A percentile compares a stretch with the other conserved stretches of the same genome.
phyloP scores from a whole-genome alignment of 768 basidiomycete species.

The Zangia roseola region DNA sequence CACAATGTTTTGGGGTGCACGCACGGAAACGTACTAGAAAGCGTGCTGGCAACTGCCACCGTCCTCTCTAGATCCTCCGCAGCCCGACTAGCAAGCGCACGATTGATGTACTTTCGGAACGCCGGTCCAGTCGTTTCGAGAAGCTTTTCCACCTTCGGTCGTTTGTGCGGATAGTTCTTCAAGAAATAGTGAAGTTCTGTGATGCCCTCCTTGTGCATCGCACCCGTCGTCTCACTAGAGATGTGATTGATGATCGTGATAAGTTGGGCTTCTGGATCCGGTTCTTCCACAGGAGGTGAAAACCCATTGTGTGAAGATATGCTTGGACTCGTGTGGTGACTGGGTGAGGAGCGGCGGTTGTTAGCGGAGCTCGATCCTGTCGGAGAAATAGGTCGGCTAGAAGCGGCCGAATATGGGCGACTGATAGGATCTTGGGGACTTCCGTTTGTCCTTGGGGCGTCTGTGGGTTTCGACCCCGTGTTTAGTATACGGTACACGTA shows the following conservation, averaged over 20 bases:
- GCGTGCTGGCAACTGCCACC: conserved; percentile 77
- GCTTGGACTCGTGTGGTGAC: conserved; percentile 68
- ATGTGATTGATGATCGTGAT: conserved; percentile 83
- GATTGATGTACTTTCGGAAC: conserved; percentile 88
- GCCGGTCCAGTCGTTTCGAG: conserved; percentile 86
- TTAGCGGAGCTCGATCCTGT: conserved; percentile 58
- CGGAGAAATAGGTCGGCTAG: conserved; percentile 72
- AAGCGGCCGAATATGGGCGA: conserved; percentile 54
- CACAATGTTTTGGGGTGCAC: neutral
- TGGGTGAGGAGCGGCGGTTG: conserved; percentile 54
- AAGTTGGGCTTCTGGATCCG: conserved; percentile 84
- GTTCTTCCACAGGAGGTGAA: conserved; percentile 66
- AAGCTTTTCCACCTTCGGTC: conserved; percentile 79
- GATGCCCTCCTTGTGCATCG: conserved; percentile 90
- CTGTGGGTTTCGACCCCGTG: conserved; percentile 50
- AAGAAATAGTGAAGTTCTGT: conserved; percentile 93
- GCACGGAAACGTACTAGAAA: conserved; percentile 60
- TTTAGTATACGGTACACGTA: conserved; percentile 93
- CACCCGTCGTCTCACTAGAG: conserved; percentile 84
- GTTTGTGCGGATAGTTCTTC: conserved; percentile 86
- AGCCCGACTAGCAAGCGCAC: conserved; percentile 84
- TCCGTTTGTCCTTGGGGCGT: conserved; percentile 23
- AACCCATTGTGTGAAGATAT: conserved; percentile 57
- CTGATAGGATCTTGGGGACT: conserved; percentile 38
- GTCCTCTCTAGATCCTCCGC: conserved; percentile 81